Evolutionary conservation across 306 rosid genomes (phyloP).

Genomic region (Bauhinia variegata): DNA sequence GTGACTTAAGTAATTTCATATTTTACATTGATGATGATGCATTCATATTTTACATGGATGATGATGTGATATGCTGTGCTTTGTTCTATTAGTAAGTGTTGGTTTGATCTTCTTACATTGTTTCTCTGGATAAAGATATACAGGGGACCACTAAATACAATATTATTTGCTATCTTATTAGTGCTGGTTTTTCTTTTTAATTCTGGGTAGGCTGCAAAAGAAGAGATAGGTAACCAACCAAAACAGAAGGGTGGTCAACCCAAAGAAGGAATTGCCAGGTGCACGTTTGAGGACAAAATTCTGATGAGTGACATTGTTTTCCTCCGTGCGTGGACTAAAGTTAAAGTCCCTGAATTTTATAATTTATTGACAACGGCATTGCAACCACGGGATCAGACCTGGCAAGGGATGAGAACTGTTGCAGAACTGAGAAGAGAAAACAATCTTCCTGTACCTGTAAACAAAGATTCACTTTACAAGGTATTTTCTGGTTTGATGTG

Average conservation of each 20-base stretch:
- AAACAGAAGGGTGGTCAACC: constrained; percentile 70
- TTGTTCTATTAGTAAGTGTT: constrained; percentile 22
- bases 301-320: constrained; percentile 96
- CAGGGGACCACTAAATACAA: neutral
- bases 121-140: neutral
- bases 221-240: constrained; percentile 80
- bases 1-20: constrained; percentile 19
- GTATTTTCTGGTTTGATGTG: constrained; percentile 43
- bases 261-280: constrained; percentile 92
- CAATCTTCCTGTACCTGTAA: constrained; percentile 70
- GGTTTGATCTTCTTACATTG: constrained; percentile 16
- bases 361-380: constrained; percentile 86
- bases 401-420: constrained; percentile 93
- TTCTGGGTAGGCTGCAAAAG: constrained; percentile 84
- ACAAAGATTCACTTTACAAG: constrained; percentile 91
- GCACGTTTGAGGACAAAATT: constrained; percentile 96
- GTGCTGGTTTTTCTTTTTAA: constrained; percentile 14
- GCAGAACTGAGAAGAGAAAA: constrained; percentile 85
- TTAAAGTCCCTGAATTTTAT: constrained; percentile 76
- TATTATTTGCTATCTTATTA: constrained; percentile 13
- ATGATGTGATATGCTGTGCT: constrained; percentile 17
- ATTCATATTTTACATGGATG: neutral
- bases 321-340: constrained; percentile 91
- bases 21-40: neutral
- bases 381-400: constrained; percentile 77